Percentiles rank a stretch among this genome's conserved stretches.
Conservation (phyloP, 1,284 basidiomycete genomes). For the Cerioporus squamosus region DNA sequence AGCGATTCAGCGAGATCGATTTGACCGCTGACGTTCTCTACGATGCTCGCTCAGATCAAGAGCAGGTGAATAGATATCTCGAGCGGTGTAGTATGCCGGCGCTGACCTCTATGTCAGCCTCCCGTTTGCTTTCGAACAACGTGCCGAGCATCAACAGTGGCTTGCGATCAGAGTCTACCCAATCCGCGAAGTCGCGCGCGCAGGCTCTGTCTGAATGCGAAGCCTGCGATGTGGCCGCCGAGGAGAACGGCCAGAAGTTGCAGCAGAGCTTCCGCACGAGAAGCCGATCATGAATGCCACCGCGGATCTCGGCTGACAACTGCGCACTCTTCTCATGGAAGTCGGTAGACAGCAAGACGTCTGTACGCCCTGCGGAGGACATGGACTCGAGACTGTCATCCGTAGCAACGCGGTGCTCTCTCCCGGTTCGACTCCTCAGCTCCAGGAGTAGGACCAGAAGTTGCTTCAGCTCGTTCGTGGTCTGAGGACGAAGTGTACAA, state of each 20-base stretch:
- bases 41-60: constrained; percentile 85
- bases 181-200: constrained; percentile 82
- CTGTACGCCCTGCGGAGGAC: constrained; percentile 56
- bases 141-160: constrained; percentile 85
- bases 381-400: constrained; percentile 84
- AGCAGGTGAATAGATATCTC: constrained; percentile 63
- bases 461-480: constrained; percentile 83
- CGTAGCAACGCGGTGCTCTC: constrained; percentile 91
- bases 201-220: constrained; percentile 76
- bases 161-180: constrained; percentile 74
- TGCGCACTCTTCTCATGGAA: constrained; percentile 80
- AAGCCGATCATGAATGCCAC: too few relatives aligned
- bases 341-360: constrained; percentile 84
- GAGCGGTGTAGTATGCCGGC: too few relatives aligned
- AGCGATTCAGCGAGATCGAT: too few relatives aligned
- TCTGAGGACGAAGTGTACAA: constrained; percentile 73
- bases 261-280: constrained; percentile 65
- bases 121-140: constrained; percentile 87
- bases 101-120: too few relatives aligned
- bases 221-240: constrained; percentile 47
- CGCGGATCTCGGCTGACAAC: constrained; percentile 86
- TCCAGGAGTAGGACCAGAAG: constrained; percentile 92
- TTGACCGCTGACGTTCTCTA: constrained; percentile 67
- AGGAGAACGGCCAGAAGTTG: constrained; percentile 66
- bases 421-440: constrained; percentile 73